Conservation (phyloP, 2,329 filamentous ascomycete species). For the Madurella mycetomatis region DNA sequence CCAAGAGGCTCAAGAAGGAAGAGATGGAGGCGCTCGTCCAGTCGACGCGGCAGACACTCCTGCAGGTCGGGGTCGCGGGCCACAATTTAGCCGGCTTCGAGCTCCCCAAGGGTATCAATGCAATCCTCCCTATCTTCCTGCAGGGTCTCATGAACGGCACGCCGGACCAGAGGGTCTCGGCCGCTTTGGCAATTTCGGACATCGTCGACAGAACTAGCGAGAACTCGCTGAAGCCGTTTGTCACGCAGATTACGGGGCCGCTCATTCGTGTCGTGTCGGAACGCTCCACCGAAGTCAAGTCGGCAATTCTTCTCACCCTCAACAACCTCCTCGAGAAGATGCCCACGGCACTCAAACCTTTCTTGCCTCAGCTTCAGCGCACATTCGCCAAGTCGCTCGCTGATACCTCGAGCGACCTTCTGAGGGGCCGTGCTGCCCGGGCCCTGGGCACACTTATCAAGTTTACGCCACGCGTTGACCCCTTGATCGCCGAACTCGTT, state of each 20-base stretch:
- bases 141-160: slow-evolving; percentile 97
- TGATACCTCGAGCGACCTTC: slow-evolving; percentile 82
- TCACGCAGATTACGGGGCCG: slow-evolving; percentile 95
- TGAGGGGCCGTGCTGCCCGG: slow-evolving; percentile 85
- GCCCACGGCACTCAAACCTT: slow-evolving; percentile 89
- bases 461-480: slow-evolving; percentile 90
- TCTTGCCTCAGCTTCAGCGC: slow-evolving; percentile 91
- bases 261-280: slow-evolving; percentile 97
- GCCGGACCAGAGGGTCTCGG: slow-evolving; percentile 83
- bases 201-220: slow-evolving; percentile 89
- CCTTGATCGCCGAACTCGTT: slow-evolving; percentile 85
- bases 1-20: slow-evolving; percentile 86
- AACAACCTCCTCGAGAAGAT: slow-evolving; percentile 98
- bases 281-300: slow-evolving; percentile 91
- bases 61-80: slow-evolving; percentile 83
- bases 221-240: slow-evolving; percentile 84
- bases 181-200: slow-evolving; percentile 90
- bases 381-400: slow-evolving; percentile 96
- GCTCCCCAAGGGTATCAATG: slow-evolving; percentile 94
- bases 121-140: slow-evolving; percentile 91
- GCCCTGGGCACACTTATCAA: slow-evolving; percentile 94
- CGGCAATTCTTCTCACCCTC: slow-evolving; percentile 86
- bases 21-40: slow-evolving; percentile 93
- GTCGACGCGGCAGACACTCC: slow-evolving; percentile 79
- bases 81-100: slow-evolving; percentile 81